Base-by-base conservation (phyloP, 2,329 filamentous ascomycete genomes). In the Emydomyces testavorans region DNA sequence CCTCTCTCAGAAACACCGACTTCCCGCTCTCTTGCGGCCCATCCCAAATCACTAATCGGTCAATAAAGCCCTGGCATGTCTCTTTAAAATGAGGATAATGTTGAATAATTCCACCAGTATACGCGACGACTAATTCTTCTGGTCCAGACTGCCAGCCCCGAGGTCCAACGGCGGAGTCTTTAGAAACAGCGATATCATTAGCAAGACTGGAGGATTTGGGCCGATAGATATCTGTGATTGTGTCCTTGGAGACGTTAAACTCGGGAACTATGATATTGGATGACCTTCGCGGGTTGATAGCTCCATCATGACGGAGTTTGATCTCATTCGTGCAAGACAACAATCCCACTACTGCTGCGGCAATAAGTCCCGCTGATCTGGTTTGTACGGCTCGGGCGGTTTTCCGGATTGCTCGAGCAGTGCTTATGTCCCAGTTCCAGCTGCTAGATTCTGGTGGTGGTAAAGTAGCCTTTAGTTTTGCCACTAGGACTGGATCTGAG, bases 71-170 rank as follows among this genome's bases (percentile, higher is more conserved):
- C 60, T 85, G 81, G 54, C 80, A 84, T 50, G 82, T 79, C 38
- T 67, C 63, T 24, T 83, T 66, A 62, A 83, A 85, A 56, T 82
- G 72, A 41, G 83, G 82, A 58, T 85, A 85, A 56, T 83, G 78
- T 7, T 78, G 75, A 48, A 87, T 86, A 59, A 83, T 85, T 6
- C 82, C 80, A 18, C 83, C 83, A 0, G 83, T 85, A 59, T 85
- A 87, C 1, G 83, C 83, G 20, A 87, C 80, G 1, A 85, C 79
- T 24, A 90, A 63, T 56, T 85, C 80, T 52, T 78, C 73, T 0
- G 66, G 63, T 6, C 65, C 67, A 3, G 66, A 68, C 41, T 65
- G 62, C 66, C 66, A 69, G 51, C 65, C 65, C 6, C 48, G 46
- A 23, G 29, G 15, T n/a, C 36, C 39, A 38, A 26, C n/a, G 10